A percentile compares a stretch with the other conserved stretches of the same genome.
Conservation (phyloP, 2,329 filamentous ascomycete species). For the Aspergillus latus region DNA sequence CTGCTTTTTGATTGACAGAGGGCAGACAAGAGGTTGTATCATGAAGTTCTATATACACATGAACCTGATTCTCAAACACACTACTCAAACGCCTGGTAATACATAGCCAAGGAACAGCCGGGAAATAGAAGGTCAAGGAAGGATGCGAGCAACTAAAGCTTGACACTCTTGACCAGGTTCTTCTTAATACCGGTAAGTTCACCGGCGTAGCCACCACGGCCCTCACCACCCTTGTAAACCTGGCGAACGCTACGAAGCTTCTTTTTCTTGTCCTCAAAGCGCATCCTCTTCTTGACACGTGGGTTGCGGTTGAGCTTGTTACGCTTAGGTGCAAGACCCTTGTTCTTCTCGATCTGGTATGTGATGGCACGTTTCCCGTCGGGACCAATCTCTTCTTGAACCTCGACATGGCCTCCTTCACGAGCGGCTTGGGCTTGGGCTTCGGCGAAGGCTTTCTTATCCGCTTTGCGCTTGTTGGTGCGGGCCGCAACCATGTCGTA, state of each 20-base stretch:
- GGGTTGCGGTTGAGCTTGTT: constrained; percentile 96
- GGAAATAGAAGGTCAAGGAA: constrained; percentile 15
- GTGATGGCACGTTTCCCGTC: constrained; percentile 92
- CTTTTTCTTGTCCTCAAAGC: constrained; percentile 96
- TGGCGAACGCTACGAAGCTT: constrained; percentile 85
- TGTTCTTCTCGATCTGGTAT: constrained; percentile 96
- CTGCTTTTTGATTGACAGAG: not conserved
- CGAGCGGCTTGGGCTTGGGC: constrained; percentile 56
- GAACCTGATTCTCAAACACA: constrained; percentile 22
- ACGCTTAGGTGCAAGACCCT: constrained; percentile 82
- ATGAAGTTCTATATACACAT: constrained; percentile 28
- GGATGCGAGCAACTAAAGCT: constrained; percentile 59
- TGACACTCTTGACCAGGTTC: constrained; percentile 87
- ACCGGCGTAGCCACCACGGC: constrained; percentile 81
- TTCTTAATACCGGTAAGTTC: constrained; percentile 95
- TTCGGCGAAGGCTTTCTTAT: constrained; percentile 68
- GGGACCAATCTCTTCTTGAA: constrained; percentile 68
- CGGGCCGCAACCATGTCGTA: constrained; percentile 80
- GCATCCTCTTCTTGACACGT: constrained; percentile 95
- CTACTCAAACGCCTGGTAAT: constrained; percentile 19
- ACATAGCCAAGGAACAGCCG: constrained; percentile 17
- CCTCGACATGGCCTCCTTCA: constrained; percentile 60
- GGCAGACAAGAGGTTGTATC: constrained; percentile 14
- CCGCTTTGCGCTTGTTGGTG: constrained; percentile 60
- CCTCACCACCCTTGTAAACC: constrained; percentile 81